Base-by-base conservation (phyloP, 2,329 filamentous ascomycete genomes). In the Aspergillus sp. region DNA sequence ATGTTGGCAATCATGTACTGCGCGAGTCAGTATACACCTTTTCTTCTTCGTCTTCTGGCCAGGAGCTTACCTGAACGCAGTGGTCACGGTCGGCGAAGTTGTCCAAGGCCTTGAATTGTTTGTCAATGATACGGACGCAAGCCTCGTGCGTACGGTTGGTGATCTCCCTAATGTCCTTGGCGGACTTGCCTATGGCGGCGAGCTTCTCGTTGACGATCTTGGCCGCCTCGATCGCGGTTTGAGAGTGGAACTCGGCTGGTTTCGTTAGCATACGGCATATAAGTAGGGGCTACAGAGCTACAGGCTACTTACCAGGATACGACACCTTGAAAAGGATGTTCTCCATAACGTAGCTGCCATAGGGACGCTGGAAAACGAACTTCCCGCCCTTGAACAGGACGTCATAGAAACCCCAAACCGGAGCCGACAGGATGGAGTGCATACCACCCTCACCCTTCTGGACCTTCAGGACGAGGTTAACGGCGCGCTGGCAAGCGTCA, bases 301-400 rank as follows among this genome's bases (percentile, higher is more conserved):
- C 12, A 42, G 44, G 48, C 43, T 34, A 64, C 79, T 67, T 76
- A 88, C 86, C 86, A 64, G 91, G 91, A 70, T 96, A 97, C 41
- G 93, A 98, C 51, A 98, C 93, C 81, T 98, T 98, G 85, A 98
- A 98, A 54, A 98, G 83, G 51, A 98, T 89, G 65, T 97, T 98
- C 82, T 98, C 93, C 93, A 98, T 98, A 57, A 98, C 93, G 71
- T 98, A 98, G 77, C 86, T 94, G 66, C 90, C 91, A 66, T 98
- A 98, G 49, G 85, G 82, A 53, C 93, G 83, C 78, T 97, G 91
- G 79, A 96, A 98, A 70, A 89, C 77, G 68, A 98, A 98, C 72
- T 87, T 87, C 62, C 94, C 88, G 73, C 89, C 89, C 76, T 90
- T 88, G 79, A 97, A 98, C 54, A 94, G 80, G 55, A 97, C 90